Evolutionary conservation across 306 rosid genomes (phyloP).

Genomic region (Cicer chorassanicum): DNA sequence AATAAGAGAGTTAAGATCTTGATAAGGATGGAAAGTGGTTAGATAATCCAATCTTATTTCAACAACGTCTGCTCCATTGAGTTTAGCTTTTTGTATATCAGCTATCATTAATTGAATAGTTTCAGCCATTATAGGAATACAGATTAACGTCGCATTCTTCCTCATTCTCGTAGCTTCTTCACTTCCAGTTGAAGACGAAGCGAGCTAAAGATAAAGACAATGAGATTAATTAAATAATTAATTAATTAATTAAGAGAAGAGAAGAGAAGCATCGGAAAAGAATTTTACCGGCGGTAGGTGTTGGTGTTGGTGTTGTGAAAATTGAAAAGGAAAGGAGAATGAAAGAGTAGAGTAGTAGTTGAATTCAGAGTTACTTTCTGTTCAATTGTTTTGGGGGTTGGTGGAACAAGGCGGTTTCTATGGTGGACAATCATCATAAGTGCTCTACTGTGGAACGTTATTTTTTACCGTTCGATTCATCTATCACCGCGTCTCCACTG

Average conservation of each 20-base stretch:
- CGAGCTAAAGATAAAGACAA: neutral
- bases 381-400: no score
- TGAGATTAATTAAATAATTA: neutral
- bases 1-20: constrained; percentile 34
- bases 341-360: no score
- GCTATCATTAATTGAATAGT: constrained; percentile 9
- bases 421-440: no score
- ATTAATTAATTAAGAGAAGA: neutral
- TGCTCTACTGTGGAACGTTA: no score
- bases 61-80: constrained; percentile 37
- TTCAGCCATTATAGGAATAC: constrained; percentile 39
- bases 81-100: constrained; percentile 31
- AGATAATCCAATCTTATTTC: constrained; percentile 45
- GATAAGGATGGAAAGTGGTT: constrained; percentile 12
- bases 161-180: neutral
- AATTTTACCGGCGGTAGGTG: neutral
- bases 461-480: no score
- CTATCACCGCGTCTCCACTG: no score
- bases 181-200: neutral
- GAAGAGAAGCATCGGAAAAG: neutral
- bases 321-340: no score
- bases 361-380: no score
- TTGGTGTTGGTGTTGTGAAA: no score
- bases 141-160: constrained; percentile 34
- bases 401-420: no score